Conservation (phyloP, 768 basidiomycete species). For the Phanerochaete carnosa region DNA sequence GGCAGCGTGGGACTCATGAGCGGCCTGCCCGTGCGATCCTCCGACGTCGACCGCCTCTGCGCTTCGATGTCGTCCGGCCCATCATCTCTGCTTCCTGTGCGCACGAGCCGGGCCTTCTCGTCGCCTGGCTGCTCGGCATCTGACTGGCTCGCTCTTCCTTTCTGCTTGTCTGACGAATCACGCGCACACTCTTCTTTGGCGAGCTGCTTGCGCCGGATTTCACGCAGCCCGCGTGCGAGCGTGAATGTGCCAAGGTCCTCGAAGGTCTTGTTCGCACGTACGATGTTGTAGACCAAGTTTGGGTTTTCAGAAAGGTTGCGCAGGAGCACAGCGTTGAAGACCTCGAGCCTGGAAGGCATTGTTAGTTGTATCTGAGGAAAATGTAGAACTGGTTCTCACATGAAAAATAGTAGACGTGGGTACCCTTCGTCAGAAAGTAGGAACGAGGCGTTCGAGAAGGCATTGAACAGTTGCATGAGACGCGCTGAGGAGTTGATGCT, state of each 20-base stretch:
- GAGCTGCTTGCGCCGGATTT: slow-evolving; percentile 72
- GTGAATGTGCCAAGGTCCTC: slow-evolving; percentile 93
- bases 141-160: slow-evolving; percentile 35
- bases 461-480: slow-evolving; percentile 84
- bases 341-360: slow-evolving; percentile 63
- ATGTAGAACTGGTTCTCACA: slow-evolving; percentile 45
- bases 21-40: slow-evolving; percentile 34
- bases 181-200: slow-evolving; percentile 66
- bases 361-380: background rate
- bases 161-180: slow-evolving; percentile 33
- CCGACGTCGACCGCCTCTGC: slow-evolving; percentile 11
- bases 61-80: slow-evolving; percentile 19
- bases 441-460: slow-evolving; percentile 88
- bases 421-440: slow-evolving; percentile 93
- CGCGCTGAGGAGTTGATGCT: slow-evolving; percentile 79
- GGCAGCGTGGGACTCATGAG: slow-evolving; percentile 43
- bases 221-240: slow-evolving; percentile 76
- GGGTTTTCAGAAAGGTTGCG: slow-evolving; percentile 82
- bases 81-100: slow-evolving; percentile 41
- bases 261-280: slow-evolving; percentile 81
- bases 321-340: slow-evolving; percentile 82
- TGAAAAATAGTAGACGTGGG: slow-evolving; percentile 88
- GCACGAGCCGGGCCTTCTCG: slow-evolving; percentile 68
- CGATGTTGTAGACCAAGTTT: slow-evolving; percentile 81
- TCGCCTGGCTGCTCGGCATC: slow-evolving; percentile 42